Evolutionary conservation across 306 rosid genomes (phyloP).

Genomic region (Inga oerstediana): DNA sequence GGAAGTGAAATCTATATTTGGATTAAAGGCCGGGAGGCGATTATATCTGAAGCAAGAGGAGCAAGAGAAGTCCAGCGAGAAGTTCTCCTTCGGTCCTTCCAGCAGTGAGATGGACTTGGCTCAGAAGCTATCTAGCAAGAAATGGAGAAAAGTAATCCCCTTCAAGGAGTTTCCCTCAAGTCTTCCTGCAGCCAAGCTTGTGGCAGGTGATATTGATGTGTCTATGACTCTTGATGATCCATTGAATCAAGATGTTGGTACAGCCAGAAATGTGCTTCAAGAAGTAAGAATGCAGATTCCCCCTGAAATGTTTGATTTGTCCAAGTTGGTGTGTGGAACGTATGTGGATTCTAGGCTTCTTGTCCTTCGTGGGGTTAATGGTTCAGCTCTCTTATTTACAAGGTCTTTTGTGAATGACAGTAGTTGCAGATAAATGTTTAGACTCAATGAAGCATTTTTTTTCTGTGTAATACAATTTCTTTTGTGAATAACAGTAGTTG

Average conservation of each 20-base stretch:
- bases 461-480: constrained; percentile 42
- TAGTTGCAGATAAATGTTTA: constrained; percentile 28
- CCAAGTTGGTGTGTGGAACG: constrained; percentile 93
- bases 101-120: constrained; percentile 54
- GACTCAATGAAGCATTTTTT: constrained; percentile 25
- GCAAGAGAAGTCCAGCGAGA: constrained; percentile 57
- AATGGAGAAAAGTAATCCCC: constrained; percentile 79
- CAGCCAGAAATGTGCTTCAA: constrained; percentile 60
- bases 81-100: constrained; percentile 47
- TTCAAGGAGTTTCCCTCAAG: constrained; percentile 91
- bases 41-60: constrained; percentile 75
- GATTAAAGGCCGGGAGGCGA: constrained; percentile 67
- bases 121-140: constrained; percentile 63
- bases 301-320: constrained; percentile 87
- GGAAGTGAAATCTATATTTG: constrained; percentile 62
- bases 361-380: constrained; percentile 84
- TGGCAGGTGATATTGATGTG: constrained; percentile 66
- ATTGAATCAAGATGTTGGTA: constrained; percentile 46
- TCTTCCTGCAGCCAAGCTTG: constrained; percentile 83
- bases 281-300: constrained; percentile 85
- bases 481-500: constrained; percentile 50
- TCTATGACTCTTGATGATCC: constrained; percentile 70
- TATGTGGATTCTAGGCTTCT: constrained; percentile 86
- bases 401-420: constrained; percentile 70
- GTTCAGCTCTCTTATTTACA: constrained; percentile 90